These are phyloP conservation scores for Plasmodium ovale DNA, from an alignment of 169 alveolate genomes.

Conservation along the genomic window DNA sequence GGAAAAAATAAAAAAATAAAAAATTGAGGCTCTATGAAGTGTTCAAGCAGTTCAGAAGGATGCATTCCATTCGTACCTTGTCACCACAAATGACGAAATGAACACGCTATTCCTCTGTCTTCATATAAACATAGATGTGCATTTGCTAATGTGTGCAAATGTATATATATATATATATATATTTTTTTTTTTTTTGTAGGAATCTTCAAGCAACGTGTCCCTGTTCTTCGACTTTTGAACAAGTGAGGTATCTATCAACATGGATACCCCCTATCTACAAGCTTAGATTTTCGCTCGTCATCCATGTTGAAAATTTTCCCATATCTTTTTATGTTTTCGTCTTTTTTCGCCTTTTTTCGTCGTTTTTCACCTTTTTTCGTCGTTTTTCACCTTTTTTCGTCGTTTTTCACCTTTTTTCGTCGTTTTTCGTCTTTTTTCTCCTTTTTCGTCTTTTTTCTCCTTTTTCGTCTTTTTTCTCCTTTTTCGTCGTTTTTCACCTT, in stretches of 20 bases:
- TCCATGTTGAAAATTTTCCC: too few relatives aligned
- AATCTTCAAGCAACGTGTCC: conserved; percentile 48
- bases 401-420: not conserved
- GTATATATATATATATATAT: not conserved
- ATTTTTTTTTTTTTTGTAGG: conserved; percentile 8
- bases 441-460: not conserved
- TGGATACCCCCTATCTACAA: not conserved
- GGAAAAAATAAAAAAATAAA: too few relatives aligned
- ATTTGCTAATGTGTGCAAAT: not conserved
- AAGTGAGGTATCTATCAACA: not conserved
- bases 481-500: not conserved
- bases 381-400: not conserved
- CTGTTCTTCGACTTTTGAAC: conserved; percentile 47
- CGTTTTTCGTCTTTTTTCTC: not conserved
- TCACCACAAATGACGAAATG: too few relatives aligned
- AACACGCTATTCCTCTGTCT: too few relatives aligned
- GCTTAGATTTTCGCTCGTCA: not conserved
- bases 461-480: not conserved
- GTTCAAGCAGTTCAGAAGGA: too few relatives aligned
- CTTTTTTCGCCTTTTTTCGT: not conserved
- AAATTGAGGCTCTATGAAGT: too few relatives aligned
- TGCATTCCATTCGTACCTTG: too few relatives aligned
- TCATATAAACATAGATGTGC: not conserved
- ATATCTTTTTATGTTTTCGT: too few relatives aligned
- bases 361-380: not conserved